Base-by-base conservation (phyloP, 2,329 filamentous ascomycete genomes). In the Fusarium irregulare region DNA sequence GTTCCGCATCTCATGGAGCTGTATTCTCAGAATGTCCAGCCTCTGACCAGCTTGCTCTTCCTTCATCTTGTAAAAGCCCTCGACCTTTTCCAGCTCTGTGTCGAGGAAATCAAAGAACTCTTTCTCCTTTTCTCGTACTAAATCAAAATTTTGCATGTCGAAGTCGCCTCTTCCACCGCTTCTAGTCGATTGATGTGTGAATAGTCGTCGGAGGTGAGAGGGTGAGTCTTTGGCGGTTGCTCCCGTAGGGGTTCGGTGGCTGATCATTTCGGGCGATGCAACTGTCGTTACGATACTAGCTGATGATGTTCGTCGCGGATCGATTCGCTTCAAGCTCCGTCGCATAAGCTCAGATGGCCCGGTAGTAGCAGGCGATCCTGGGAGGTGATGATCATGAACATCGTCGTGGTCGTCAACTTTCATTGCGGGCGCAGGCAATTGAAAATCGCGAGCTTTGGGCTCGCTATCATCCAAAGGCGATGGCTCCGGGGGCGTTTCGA, bases 1-100 rank as follows among this genome's bases (percentile, higher is more conserved):
- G 77, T 97, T 93, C 46, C 94, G 88, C 93, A 98, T 97, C 74
- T 97, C 92, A 76, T 97, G 94, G 32, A 99, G 85, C 78, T 99
- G 96, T 54, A 94, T 89, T 44, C 92, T 88, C 48, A 99, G 84
- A 6, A 91, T 79, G 1, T 84, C 82, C 25, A 98, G 82, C 4
- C 94, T 88, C 57, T 90, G 83, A 0, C 89, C 91, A 0, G 95
- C 93, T 77, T 98, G 93, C 28, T 92, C 87, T 77, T 99, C 96
- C 77, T 98, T 98, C 71, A 88, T 83, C 73, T 88, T 90, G 83
- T 98, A 98, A 76, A 99, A 99, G 0, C 84, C 81, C 77, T 99
- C 94, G 13, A 99, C 93, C 80, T 98, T 99, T n/a, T 90, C 86
- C 16, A 99, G 83, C 80, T 99, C 92, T 12, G 83, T 83, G 73